Percentiles rank a stretch among this genome's conserved stretches.
These are phyloP conservation scores for Sporothrix euskadiensis DNA, from an alignment of 2,329 filamentous ascomycete genomes.

Conservation along the genomic window DNA sequence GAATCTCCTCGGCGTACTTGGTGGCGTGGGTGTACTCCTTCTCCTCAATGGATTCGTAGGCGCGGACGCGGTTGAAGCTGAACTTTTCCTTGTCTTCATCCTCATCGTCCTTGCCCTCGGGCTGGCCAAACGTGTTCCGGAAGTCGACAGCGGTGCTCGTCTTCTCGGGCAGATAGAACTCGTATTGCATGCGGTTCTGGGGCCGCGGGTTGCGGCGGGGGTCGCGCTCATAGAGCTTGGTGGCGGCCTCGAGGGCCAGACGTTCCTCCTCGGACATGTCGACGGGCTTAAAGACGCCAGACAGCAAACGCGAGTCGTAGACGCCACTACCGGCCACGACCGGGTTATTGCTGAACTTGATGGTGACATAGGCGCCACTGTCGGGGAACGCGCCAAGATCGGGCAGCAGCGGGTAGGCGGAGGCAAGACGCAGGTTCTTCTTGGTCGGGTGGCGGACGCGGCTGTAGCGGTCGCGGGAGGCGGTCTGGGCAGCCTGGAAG, in stretches of 20 bases:
- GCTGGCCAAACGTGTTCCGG: constrained; percentile 60
- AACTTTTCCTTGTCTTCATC: constrained; percentile 53
- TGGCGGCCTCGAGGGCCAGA: constrained; percentile 50
- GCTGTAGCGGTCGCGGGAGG: constrained; percentile 57
- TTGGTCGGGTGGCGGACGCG: constrained; percentile 61
- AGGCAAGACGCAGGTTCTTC: constrained; percentile 58
- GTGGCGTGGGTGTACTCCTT: constrained; percentile 56
- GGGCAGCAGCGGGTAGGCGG: constrained; percentile 62
- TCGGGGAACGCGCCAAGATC: constrained; percentile 70
- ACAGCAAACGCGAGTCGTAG: constrained; percentile 63
- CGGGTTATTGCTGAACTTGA: constrained; percentile 69
- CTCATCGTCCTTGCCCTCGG: constrained; percentile 54
- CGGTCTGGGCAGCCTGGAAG: constrained; percentile 57
- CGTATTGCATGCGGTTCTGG: constrained; percentile 62
- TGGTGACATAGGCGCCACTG: constrained; percentile 66
- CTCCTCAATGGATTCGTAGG: constrained; percentile 64
- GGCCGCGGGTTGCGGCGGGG: constrained; percentile 58
- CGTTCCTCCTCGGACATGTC: constrained; percentile 58
- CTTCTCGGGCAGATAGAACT: constrained; percentile 63
- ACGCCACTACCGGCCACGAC: constrained; percentile 52
- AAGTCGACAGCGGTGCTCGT: constrained; percentile 54
- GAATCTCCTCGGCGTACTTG: constrained; percentile 65
- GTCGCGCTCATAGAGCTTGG: constrained; percentile 58
- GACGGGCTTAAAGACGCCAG: constrained; percentile 62
- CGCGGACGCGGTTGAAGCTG: constrained; percentile 61